A percentile compares a stretch with the other conserved stretches of the same genome.
These are phyloP conservation scores for Tetrastigma voinierianum DNA, from an alignment of 164 flowering plant genomes.

Conservation along the genomic window DNA sequence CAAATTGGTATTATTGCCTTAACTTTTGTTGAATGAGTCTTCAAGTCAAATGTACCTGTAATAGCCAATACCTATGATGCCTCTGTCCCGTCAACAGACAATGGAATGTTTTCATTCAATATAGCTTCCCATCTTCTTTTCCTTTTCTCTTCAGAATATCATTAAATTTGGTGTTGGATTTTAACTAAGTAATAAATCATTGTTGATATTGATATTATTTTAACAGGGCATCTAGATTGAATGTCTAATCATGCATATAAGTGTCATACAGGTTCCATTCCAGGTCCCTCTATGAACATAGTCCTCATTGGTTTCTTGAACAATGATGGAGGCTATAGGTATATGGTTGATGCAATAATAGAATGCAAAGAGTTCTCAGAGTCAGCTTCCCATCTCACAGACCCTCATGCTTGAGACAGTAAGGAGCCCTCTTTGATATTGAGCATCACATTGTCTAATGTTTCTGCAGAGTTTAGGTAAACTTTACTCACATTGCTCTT, in stretches of 20 bases:
- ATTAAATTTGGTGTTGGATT: neutral
- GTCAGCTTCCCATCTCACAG: conserved; percentile 71
- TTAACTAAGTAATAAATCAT: neutral
- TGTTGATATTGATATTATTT: neutral
- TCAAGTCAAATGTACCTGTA: too few species aligned
- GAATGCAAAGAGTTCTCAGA: conserved; percentile 75
- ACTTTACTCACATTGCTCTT: too few species aligned
- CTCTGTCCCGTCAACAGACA: neutral
- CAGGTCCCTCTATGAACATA: conserved; percentile 96
- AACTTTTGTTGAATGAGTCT: too few species aligned
- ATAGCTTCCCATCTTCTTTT: neutral
- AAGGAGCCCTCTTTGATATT: conserved; percentile 81
- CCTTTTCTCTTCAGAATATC: neutral
- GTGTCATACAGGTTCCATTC: conserved; percentile 78
- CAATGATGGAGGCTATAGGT: conserved; percentile 95
- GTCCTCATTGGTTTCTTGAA: conserved; percentile 81
- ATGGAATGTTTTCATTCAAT: neutral
- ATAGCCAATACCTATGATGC: neutral
- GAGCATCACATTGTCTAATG: conserved; percentile 89
- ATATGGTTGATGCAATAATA: conserved; percentile 57
- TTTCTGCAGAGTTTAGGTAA: conserved; percentile 51
- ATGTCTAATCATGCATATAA: conserved; percentile 4
- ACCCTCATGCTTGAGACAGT: conserved; percentile 86
- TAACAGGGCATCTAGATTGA: neutral
- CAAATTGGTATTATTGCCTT: too few species aligned